Conservation (phyloP, 495 filamentous ascomycete species). For the Xylaria intraflava region DNA sequence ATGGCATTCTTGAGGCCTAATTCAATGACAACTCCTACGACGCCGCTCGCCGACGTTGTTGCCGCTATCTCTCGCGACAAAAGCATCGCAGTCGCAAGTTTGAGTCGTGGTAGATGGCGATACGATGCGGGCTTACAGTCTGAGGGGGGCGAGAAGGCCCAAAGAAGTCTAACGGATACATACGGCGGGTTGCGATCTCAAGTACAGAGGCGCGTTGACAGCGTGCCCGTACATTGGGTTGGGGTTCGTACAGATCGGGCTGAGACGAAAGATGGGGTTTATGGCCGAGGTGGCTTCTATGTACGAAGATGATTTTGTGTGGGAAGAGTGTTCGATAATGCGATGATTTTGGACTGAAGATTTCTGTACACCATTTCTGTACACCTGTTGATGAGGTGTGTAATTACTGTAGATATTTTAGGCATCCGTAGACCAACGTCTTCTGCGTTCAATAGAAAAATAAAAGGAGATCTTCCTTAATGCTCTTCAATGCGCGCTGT, state of each 20-base stretch:
- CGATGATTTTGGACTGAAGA: neutral
- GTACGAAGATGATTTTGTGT: slow-evolving; percentile 27
- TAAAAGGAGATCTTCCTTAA: no score
- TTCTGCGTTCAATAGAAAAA: no score
- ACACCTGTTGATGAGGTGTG: neutral
- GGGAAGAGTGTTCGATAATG: neutral
- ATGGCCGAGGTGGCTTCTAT: slow-evolving; percentile 39
- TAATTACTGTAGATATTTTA: no score
- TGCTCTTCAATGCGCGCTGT: no score
- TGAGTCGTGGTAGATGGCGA: slow-evolving; percentile 50
- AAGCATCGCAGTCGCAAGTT: slow-evolving; percentile 40
- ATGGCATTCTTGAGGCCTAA: slow-evolving; percentile 49
- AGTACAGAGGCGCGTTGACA: slow-evolving; percentile 46
- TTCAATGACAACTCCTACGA: slow-evolving; percentile 26
- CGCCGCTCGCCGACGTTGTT: slow-evolving; percentile 33
- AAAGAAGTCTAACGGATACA: slow-evolving; percentile 29
- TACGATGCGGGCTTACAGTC: slow-evolving; percentile 29
- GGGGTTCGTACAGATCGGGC: slow-evolving; percentile 50
- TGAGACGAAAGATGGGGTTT: slow-evolving; percentile 38
- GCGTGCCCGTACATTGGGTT: slow-evolving; percentile 47
- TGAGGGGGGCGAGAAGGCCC: slow-evolving; percentile 20
- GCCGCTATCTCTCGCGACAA: slow-evolving; percentile 45
- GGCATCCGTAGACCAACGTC: no score
- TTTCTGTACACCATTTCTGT: neutral
- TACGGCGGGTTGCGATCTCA: slow-evolving; percentile 33